Percentiles rank a stretch among this genome's conserved stretches.
Evolutionary conservation across 2,329 filamentous ascomycete species (phyloP).

Genomic region (Aspergillus sp.): DNA sequence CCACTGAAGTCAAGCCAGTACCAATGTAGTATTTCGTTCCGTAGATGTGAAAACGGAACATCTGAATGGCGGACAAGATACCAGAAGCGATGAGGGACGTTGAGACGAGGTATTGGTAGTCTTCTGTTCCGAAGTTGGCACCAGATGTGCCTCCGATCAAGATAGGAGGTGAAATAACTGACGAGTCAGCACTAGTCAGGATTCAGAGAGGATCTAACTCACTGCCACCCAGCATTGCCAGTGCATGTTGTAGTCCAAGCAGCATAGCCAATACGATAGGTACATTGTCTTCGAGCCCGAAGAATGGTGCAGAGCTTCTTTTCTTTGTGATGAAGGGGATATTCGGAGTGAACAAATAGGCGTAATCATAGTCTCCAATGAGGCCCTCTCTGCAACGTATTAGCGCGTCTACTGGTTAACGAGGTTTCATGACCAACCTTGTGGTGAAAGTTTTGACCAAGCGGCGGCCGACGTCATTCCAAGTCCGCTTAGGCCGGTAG

Average conservation of each 20-base stretch:
- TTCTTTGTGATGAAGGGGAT: constrained; percentile 76
- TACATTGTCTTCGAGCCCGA: constrained; percentile 68
- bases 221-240: constrained; percentile 64
- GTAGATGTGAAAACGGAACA: constrained; percentile 65
- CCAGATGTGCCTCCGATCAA: constrained; percentile 58
- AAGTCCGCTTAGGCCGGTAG: constrained; percentile 37
- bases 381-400: constrained; percentile 62
- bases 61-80: constrained; percentile 65
- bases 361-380: constrained; percentile 87
- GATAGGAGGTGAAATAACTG: constrained; percentile 64
- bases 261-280: constrained; percentile 66
- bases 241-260: constrained; percentile 68
- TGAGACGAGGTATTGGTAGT: constrained; percentile 67
- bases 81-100: constrained; percentile 69
- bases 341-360: constrained; percentile 77
- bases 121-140: constrained; percentile 57
- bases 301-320: constrained; percentile 64
- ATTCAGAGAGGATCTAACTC: constrained; percentile 6
- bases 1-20: constrained; percentile 67
- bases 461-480: constrained; percentile 38
- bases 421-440: constrained; percentile 29
- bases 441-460: constrained; percentile 45
- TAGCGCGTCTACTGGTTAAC: background rate
- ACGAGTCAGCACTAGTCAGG: constrained; percentile 18
- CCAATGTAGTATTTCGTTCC: constrained; percentile 65